Evolutionary conservation across 306 rosid species (phyloP).

Genomic region (apple (Malus domestica)): ASM211411v1 NC_041804.1:8396501-8397000

Average conservation of each 20-base stretch:
- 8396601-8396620: neutral
- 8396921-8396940: neutral
- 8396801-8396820: slow-evolving; percentile 79
- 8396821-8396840: slow-evolving; percentile 91
- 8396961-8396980: neutral
- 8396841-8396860: slow-evolving; percentile 96
- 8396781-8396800: slow-evolving; percentile 77
- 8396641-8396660: slow-evolving; percentile 8
- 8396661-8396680: neutral
- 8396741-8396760: slow-evolving; percentile 77
- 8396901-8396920: slow-evolving; percentile 47
- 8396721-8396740: slow-evolving; percentile 84
- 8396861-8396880: slow-evolving; percentile 90
- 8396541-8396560: slow-evolving; percentile 71
- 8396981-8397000: neutral
- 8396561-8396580: slow-evolving; percentile 87
- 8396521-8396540: slow-evolving; percentile 65
- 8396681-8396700: slow-evolving; percentile 38
- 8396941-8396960: neutral
- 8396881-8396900: slow-evolving; percentile 88
- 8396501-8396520: slow-evolving; percentile 68
- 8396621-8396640: neutral
- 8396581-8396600: slow-evolving; percentile 61
- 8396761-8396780: slow-evolving; percentile 85
- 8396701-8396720: slow-evolving; percentile 97